Conservation (phyloP, 1,284 basidiomycete species). For the Ganoderma multipileum region DNA sequence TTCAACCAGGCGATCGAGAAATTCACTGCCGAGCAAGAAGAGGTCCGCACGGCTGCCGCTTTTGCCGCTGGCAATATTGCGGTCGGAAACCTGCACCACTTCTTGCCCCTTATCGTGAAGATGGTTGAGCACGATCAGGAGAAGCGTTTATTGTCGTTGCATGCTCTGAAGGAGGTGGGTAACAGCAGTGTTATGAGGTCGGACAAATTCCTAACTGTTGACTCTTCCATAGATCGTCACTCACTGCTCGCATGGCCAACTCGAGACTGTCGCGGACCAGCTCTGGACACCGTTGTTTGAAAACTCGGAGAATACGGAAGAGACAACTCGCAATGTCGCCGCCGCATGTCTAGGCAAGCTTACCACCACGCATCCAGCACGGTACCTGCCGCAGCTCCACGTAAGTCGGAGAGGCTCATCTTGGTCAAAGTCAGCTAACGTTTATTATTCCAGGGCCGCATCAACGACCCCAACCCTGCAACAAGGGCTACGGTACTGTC, state of each 20-base stretch:
- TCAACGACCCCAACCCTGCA: slow-evolving; percentile 70
- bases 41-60: slow-evolving; percentile 86
- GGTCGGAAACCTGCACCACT: slow-evolving; percentile 87
- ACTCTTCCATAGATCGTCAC: slow-evolving; percentile 79
- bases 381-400: slow-evolving; percentile 92
- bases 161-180: slow-evolving; percentile 90
- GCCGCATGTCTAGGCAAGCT: slow-evolving; percentile 97
- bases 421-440: not conserved
- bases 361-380: slow-evolving; percentile 87
- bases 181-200: not conserved
- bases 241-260: slow-evolving; percentile 83
- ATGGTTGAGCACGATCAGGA: slow-evolving; percentile 82
- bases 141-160: slow-evolving; percentile 84
- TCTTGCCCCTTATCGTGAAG: slow-evolving; percentile 86
- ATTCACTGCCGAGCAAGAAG: slow-evolving; percentile 82
- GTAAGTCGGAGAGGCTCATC: slow-evolving; percentile 47
- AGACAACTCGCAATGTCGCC: slow-evolving; percentile 92
- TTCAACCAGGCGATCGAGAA: slow-evolving; percentile 78
- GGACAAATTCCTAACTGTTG: not conserved
- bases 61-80: slow-evolving; percentile 97
- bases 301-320: slow-evolving; percentile 85
- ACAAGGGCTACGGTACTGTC: slow-evolving; percentile 92
- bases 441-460: slow-evolving; percentile 57
- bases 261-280: slow-evolving; percentile 85
- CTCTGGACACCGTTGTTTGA: slow-evolving; percentile 93